Percentiles rank a stretch among this genome's conserved stretches.
Conservation (phyloP, 225 moss, liverwort and hornwort genomes). For the Pseudoscleropodium purum region DNA sequence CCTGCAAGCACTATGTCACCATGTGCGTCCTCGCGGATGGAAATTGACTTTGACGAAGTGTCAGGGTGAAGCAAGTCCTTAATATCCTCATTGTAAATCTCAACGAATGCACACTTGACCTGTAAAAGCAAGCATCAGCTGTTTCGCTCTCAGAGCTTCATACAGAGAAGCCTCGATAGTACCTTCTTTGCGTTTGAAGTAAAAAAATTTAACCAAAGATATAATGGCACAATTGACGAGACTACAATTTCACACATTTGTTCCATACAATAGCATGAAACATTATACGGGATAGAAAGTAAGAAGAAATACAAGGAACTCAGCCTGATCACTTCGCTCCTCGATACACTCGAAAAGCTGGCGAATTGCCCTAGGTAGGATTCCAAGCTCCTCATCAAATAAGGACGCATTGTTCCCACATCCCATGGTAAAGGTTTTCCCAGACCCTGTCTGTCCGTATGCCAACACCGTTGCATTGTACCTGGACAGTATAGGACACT, state of each 20-base stretch:
- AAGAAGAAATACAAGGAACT: slow-evolving; percentile 62
- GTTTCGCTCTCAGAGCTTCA: not conserved
- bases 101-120: slow-evolving; percentile 91
- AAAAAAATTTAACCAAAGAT: not conserved
- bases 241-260: not conserved
- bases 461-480: slow-evolving; percentile 92
- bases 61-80: slow-evolving; percentile 90
- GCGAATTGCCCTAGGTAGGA: slow-evolving; percentile 82
- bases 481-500: slow-evolving; percentile 26
- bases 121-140: slow-evolving; percentile 5
- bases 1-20: slow-evolving; percentile 87
- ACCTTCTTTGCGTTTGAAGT: too few species aligned
- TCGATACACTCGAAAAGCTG: slow-evolving; percentile 81
- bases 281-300: not conserved
- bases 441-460: slow-evolving; percentile 91
- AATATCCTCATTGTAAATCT: slow-evolving; percentile 94
- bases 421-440: slow-evolving; percentile 91
- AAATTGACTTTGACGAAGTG: slow-evolving; percentile 73
- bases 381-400: slow-evolving; percentile 84
- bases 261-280: not conserved
- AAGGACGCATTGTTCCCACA: slow-evolving; percentile 71
- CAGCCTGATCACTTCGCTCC: slow-evolving; percentile 77
- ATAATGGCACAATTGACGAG: not conserved
- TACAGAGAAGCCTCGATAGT: not conserved
- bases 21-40: slow-evolving; percentile 87